Percentiles rank a stretch among this genome's conserved stretches.
Conservation (phyloP, 768 basidiomycete species). For the Agrocybe chaxingu region DNA sequence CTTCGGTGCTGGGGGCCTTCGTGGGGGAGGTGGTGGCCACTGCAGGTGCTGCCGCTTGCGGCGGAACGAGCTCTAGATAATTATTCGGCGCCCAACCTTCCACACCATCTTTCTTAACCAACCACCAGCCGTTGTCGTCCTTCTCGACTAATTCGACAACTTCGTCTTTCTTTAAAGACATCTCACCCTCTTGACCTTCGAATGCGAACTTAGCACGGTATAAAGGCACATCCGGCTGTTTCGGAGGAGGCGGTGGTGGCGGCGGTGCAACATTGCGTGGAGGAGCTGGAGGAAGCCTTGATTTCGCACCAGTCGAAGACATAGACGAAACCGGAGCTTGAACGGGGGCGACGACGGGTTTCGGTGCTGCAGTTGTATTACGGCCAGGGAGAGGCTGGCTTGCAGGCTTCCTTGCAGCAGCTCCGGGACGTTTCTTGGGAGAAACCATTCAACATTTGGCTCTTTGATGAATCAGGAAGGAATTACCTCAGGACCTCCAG, state of each 20-base stretch:
- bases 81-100: slow-evolving; percentile 97
- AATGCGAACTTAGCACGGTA: slow-evolving; percentile 94
- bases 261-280: slow-evolving; percentile 37
- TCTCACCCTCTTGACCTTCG: slow-evolving; percentile 88
- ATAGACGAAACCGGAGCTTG: slow-evolving; percentile 13
- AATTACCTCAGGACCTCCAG: slow-evolving; percentile 66
- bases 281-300: slow-evolving; percentile 30
- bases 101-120: slow-evolving; percentile 74
- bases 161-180: slow-evolving; percentile 88
- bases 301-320: slow-evolving; percentile 16
- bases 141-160: slow-evolving; percentile 89
- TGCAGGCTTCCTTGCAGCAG: slow-evolving; percentile 51
- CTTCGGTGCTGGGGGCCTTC: slow-evolving; percentile 36
- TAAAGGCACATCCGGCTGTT: slow-evolving; percentile 64
- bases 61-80: slow-evolving; percentile 81
- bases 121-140: slow-evolving; percentile 97
- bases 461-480: neutral
- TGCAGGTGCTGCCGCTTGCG: slow-evolving; percentile 58
- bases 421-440: slow-evolving; percentile 39
- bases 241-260: slow-evolving; percentile 53
- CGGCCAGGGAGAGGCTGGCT: slow-evolving; percentile 63
- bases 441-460: slow-evolving; percentile 5
- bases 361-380: slow-evolving; percentile 36
- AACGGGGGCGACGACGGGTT: slow-evolving; percentile 22
- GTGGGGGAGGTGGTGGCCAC: slow-evolving; percentile 71